Conservation (phyloP, 306 rosid genomes). For the Citrullus mucosospermus region DNA sequence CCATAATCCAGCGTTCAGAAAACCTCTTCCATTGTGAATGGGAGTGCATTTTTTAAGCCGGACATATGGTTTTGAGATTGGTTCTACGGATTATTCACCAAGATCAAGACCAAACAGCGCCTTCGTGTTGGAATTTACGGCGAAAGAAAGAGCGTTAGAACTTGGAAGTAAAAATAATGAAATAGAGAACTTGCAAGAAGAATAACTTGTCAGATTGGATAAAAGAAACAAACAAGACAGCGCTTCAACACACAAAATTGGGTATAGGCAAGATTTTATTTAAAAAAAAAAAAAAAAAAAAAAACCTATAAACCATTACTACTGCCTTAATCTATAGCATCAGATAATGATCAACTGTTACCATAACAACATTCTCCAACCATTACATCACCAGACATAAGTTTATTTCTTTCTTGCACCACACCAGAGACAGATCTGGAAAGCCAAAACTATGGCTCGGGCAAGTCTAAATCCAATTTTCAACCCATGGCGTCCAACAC, state of each 20-base stretch:
- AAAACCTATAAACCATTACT: not conserved
- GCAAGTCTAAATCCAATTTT: not conserved
- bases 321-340: not conserved
- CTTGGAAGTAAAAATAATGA: not conserved
- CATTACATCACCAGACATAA: not conserved
- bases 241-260: not conserved
- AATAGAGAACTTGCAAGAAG: not conserved
- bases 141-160: not conserved
- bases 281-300: not conserved
- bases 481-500: not conserved
- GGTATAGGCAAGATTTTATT: not conserved
- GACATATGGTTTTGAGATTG: not conserved
- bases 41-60: not conserved
- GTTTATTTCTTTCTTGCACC: not conserved
- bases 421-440: not conserved
- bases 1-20: not conserved
- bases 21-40: not conserved
- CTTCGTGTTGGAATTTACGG: not conserved
- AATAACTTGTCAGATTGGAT: not conserved
- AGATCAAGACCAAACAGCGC: not conserved
- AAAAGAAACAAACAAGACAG: not conserved
- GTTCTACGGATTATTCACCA: not conserved
- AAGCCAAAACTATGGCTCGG: not conserved
- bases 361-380: not conserved
- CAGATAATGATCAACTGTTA: not conserved